phyloP scores from a whole-genome alignment of 805 yeast species.

The Hagleromyces aurorensis region DNA sequence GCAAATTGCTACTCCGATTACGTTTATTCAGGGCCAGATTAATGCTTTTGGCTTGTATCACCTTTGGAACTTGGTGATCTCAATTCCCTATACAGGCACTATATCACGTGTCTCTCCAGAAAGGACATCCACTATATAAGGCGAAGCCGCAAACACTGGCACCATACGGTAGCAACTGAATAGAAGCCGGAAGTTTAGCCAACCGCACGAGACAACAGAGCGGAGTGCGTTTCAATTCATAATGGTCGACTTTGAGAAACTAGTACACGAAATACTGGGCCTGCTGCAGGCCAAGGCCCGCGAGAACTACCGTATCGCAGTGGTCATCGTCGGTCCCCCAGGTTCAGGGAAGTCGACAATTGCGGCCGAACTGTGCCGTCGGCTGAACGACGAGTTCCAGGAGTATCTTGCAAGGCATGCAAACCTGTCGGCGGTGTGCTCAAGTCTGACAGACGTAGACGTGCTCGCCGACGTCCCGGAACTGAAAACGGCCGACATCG shows the following conservation, averaged over 20 bases:
- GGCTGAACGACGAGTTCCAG: constrained; percentile 31
- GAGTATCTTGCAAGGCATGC: constrained; percentile 6
- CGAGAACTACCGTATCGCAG: constrained; percentile 38
- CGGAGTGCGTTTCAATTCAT: too few relatives aligned
- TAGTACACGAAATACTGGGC: constrained; percentile 29
- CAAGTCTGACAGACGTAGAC: not conserved
- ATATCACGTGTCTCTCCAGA: too few relatives aligned
- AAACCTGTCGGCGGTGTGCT: not conserved
- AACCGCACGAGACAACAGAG: too few relatives aligned
- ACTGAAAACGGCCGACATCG: constrained; percentile 7
- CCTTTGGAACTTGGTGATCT: too few relatives aligned
- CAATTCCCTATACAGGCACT: too few relatives aligned
- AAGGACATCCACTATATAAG: too few relatives aligned
- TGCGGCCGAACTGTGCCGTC: constrained; percentile 39
- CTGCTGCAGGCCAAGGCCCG: constrained; percentile 21
- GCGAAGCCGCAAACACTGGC: too few relatives aligned
- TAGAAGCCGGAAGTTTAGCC: too few relatives aligned
- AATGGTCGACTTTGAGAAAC: constrained; percentile 26
- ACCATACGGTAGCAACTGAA: too few relatives aligned
- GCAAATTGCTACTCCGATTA: too few relatives aligned
- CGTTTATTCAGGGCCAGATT: too few relatives aligned
- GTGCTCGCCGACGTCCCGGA: constrained; percentile 5
- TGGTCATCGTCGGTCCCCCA: constrained; percentile 68
- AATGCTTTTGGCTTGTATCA: too few relatives aligned
- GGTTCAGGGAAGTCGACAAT: constrained; percentile 81